Base-by-base conservation (phyloP, 495 filamentous ascomycete species). In the Cetradonia linearis region DNA sequence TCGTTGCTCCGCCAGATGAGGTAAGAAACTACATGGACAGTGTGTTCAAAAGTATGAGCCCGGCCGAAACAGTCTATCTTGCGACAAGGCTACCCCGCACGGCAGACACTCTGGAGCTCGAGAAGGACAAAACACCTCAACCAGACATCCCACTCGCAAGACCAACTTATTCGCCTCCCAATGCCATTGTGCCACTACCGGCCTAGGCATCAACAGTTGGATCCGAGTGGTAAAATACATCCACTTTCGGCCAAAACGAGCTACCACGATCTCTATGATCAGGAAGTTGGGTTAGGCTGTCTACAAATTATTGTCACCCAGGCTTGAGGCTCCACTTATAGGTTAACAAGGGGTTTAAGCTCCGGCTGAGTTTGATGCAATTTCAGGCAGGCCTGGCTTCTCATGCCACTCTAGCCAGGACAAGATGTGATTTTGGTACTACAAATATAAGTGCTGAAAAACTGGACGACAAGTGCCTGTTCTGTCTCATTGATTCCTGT, bases 21-120 rank as follows among this genome's bases (percentile, higher is more conserved):
- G 89, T 91, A 23, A 77, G 78, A 61, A 81, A 81, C 62, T 89
- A 91, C 61, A 95, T 91, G 87, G 84, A 90, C 61, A 83, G 87
- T 48, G 72, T 89, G n/a, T 88, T 90, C 85, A 83, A 86, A 57
- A 66, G 62, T 42, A 66, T 68, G 64, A 57, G 44, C 25, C 62
- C 52, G 0, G 64, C 62, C 10, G 62, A 68, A 34, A 48, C n/a
- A 16, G 60, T 62, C 0, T 61, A 58, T 54, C 62, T 68, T 33
- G 55, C 64, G 33, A 56, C 52, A 11, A 63, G 60, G 28, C 55
- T 68, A 42, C 66, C 66, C 3, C 59, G 59, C 14, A 42, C 46
- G 23, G 44, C 44, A 49, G 53, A 60, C 33, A 38, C 27, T 7
- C 31, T 44, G 20, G 50, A 57, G 27, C 37, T 20, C 9, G 55